These are phyloP conservation scores for Acanthamoeba polyphaga DNA, from an alignment of 208 protist genomes.

Conservation along the genomic window DNA sequence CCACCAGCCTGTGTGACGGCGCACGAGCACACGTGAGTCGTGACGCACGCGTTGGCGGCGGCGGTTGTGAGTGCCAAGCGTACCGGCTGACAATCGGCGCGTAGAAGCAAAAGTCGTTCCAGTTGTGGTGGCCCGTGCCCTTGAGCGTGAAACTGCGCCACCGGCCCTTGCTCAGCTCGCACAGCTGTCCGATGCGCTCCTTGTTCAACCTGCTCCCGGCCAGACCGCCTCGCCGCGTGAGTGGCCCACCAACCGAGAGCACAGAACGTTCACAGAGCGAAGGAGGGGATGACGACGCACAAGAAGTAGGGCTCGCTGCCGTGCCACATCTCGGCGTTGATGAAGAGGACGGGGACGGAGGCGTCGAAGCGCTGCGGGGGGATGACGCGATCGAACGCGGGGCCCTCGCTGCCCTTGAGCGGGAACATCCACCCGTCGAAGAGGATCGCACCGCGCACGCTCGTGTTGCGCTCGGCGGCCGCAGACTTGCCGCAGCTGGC, in stretches of 20 bases:
- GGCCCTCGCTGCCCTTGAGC: conserved; percentile 17
- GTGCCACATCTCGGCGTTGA: conserved; percentile 46
- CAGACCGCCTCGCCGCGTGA: too few species aligned
- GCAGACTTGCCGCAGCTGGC: background rate
- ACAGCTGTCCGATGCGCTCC: conserved; percentile 40
- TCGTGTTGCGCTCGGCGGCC: background rate
- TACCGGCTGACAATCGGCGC: conserved; percentile 48
- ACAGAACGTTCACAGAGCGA: background rate
- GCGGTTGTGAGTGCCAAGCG: too few species aligned
- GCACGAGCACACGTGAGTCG: background rate
- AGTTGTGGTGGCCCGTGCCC: conserved; percentile 66
- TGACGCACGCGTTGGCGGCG: background rate
- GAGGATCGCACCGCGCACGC: background rate
- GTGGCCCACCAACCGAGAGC: background rate
- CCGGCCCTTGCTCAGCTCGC: conserved; percentile 6
- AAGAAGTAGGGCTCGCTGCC: conserved; percentile 31
- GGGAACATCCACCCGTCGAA: conserved; percentile 70
- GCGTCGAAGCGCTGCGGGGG: background rate
- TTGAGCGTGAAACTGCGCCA: conserved; percentile 23
- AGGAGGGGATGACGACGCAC: background rate
- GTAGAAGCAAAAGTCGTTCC: conserved; percentile 66
- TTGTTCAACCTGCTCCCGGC: background rate
- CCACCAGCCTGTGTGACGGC: background rate
- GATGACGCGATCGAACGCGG: background rate
- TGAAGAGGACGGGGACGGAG: conserved; percentile 31